phyloP scores from a whole-genome alignment of 176 grass and related monocot genomes.

The Zoysia japonica region DNA sequence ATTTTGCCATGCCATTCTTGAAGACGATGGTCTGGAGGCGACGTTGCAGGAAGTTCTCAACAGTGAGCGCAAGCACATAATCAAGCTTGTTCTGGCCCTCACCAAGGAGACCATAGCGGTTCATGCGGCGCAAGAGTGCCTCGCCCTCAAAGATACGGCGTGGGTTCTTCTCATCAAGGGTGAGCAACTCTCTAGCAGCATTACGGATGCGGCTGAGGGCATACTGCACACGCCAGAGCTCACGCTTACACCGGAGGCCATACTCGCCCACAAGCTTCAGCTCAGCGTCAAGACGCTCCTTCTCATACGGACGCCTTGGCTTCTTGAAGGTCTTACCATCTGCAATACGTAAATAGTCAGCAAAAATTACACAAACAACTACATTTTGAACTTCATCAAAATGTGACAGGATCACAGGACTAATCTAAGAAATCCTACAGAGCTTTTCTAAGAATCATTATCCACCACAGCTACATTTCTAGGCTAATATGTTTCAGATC shows the following conservation, averaged over 20 bases:
- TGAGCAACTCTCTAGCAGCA: constrained; percentile 60
- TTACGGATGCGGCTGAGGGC: constrained; percentile 67
- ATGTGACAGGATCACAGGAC: too few species aligned
- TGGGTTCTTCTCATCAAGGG: constrained; percentile 69
- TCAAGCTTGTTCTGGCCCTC: constrained; percentile 70
- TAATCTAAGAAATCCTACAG: too few species aligned
- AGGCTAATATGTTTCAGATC: not conserved
- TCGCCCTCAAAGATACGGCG: constrained; percentile 71
- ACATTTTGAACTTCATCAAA: not conserved
- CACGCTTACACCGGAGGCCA: constrained; percentile 60
- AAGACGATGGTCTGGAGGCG: constrained; percentile 67
- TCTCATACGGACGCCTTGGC: constrained; percentile 65
- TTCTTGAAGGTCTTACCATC: constrained; percentile 79
- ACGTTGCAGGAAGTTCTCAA: constrained; percentile 66
- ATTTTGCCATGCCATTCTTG: constrained; percentile 78
- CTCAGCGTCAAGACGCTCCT: constrained; percentile 71
- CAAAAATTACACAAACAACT: not conserved
- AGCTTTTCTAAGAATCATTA: too few species aligned
- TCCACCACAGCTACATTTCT: constrained; percentile 24
- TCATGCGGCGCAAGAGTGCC: constrained; percentile 63
- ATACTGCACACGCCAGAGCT: constrained; percentile 71
- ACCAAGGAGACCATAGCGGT: constrained; percentile 57
- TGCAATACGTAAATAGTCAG: not conserved
- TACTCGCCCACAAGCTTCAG: constrained; percentile 65
- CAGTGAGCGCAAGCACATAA: constrained; percentile 69